Conservation (phyloP, 805 yeast genomes). For the Kuraishia borneana region DNA sequence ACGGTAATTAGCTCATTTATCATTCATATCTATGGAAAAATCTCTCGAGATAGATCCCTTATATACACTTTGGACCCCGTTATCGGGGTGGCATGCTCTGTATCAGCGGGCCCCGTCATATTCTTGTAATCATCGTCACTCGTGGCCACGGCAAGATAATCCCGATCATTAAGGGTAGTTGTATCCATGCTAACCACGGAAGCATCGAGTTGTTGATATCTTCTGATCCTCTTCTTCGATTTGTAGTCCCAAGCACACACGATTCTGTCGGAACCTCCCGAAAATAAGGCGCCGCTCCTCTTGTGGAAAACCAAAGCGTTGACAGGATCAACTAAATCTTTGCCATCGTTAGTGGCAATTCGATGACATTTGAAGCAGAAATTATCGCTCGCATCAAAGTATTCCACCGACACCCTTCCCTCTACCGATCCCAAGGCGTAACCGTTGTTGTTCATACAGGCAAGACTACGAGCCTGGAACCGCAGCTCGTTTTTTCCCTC, state of each 20-base stretch:
- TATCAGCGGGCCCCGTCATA: constrained; percentile 10
- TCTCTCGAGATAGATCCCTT: too few species aligned
- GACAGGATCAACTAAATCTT: constrained; percentile 43
- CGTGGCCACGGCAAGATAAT: constrained; percentile 23
- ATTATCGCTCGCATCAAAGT: constrained; percentile 36
- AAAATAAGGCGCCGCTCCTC: constrained; percentile 27
- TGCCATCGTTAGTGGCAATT: constrained; percentile 24
- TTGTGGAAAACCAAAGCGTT: constrained; percentile 37
- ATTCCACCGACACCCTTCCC: constrained; percentile 72
- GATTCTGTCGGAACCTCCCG: constrained; percentile 17
- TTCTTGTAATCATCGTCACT: constrained; percentile 32
- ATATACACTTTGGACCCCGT: constrained; percentile 7
- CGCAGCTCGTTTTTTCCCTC: constrained; percentile 54
- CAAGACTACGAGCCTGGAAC: constrained; percentile 49
- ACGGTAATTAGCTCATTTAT: too few species aligned
- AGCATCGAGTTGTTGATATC: constrained; percentile 8
- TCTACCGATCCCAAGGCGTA: constrained; percentile 68
- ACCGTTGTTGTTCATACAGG: constrained; percentile 39
- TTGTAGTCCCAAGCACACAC: constrained; percentile 20
- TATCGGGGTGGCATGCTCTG: constrained; percentile 8
- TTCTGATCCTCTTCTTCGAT: constrained; percentile 15
- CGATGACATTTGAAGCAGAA: constrained; percentile 84
- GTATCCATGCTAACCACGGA: constrained; percentile 10
- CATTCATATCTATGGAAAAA: too few species aligned
- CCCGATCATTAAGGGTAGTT: not conserved